Conservation (phyloP, 495 filamentous ascomycete species). For the Lindgomyces ingoldianus region DNA sequence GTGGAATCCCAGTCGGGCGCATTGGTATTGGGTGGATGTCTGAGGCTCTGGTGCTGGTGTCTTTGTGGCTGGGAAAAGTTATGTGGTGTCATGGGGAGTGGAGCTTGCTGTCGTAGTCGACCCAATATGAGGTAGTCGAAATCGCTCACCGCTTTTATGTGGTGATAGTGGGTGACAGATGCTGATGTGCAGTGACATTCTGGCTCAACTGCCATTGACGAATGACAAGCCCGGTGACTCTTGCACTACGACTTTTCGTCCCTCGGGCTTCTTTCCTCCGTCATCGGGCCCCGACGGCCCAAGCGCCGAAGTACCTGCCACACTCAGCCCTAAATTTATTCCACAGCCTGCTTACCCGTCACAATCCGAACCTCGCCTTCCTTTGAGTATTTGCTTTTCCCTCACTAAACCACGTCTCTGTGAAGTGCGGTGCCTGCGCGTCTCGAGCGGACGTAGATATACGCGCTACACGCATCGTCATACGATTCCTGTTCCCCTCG, state of each 20-base stretch:
- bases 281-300: background rate
- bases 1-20: background rate
- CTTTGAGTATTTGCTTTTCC: too few species aligned
- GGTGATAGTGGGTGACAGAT: too few species aligned
- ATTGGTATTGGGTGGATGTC: background rate
- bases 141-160: too few species aligned
- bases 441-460: background rate
- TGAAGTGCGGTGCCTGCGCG: background rate
- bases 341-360: too few species aligned
- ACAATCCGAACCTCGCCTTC: too few species aligned
- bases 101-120: background rate
- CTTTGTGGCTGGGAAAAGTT: background rate
- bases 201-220: too few species aligned
- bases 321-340: too few species aligned
- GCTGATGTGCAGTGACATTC: too few species aligned
- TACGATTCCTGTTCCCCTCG: background rate
- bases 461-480: background rate
- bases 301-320: background rate
- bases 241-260: background rate
- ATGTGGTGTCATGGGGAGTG: background rate
- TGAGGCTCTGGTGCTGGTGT: background rate
- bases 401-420: too few species aligned
- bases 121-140: background rate
- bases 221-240: background rate
- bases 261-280: background rate